Evolutionary conservation across 257 asterid species (phyloP).

Genomic region (Gardenia jasminoides): DNA sequence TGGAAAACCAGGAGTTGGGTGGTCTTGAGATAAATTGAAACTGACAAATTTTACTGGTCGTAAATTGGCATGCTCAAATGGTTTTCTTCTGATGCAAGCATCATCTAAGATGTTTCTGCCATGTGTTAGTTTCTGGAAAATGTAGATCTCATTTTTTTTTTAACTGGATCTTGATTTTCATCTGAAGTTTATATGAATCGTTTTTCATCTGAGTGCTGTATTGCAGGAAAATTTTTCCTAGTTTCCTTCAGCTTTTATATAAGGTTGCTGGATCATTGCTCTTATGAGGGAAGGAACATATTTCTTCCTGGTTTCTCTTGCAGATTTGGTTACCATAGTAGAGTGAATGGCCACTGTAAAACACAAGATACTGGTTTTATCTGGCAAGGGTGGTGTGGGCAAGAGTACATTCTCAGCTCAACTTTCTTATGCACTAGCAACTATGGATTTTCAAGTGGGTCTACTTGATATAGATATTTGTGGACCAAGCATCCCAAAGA

Average conservation of each 20-base stretch:
- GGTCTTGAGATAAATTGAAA: not conserved
- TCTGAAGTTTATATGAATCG: not conserved
- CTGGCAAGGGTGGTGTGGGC: conserved; percentile 97
- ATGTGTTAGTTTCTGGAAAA: not conserved
- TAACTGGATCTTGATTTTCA: not conserved
- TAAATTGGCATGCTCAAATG: not conserved
- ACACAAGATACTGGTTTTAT: conserved; percentile 84
- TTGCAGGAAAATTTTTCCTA: not conserved
- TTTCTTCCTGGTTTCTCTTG: not conserved
- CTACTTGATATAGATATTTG: conserved; percentile 92
- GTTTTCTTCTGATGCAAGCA: not conserved
- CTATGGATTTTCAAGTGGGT: conserved; percentile 83
- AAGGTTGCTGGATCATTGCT: not conserved
- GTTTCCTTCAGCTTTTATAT: not conserved
- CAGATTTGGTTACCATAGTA: conserved; percentile 68
- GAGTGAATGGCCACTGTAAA: conserved; percentile 94
- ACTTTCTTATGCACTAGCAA: conserved; percentile 74
- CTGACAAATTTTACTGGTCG: not conserved
- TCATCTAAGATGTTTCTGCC: not conserved
- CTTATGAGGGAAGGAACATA: not conserved
- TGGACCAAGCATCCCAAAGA: conserved; percentile 90
- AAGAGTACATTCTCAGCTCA: conserved; percentile 94
- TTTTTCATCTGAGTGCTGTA: not conserved
- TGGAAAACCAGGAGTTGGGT: no score
- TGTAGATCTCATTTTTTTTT: no score